These are phyloP conservation scores for Paramecium tetraurelia DNA, from an alignment of 73 alveolate species.

Conservation along the genomic window DNA sequence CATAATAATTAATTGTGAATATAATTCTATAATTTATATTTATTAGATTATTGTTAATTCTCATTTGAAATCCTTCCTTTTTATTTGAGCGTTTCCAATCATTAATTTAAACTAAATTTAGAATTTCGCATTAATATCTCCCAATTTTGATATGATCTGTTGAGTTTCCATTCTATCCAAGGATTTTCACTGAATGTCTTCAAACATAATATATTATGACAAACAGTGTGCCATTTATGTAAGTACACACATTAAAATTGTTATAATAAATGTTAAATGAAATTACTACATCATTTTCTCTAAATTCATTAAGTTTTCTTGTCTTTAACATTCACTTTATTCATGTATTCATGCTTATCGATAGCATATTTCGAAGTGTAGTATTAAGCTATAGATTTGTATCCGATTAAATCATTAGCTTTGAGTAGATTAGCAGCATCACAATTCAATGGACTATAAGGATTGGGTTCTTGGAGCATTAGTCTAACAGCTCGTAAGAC, in stretches of 20 bases:
- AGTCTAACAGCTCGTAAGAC: conserved; percentile 88
- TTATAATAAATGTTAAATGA: not conserved
- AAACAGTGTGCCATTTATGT: not conserved
- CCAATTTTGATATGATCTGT: not conserved
- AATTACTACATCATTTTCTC: not conserved
- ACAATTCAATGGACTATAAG: conserved; percentile 96
- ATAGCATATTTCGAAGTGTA: conserved; percentile 80
- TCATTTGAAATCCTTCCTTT: not conserved
- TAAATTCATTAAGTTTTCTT: not conserved
- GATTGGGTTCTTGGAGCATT: conserved; percentile 92
- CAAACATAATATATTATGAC: no score
- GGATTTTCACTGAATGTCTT: not conserved
- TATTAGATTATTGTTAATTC: not conserved
- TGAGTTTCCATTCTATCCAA: not conserved
- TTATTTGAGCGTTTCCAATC: not conserved
- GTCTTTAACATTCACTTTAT: not conserved
- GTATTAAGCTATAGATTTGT: conserved; percentile 83
- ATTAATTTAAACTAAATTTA: not conserved
- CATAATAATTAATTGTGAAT: not conserved
- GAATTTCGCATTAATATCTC: not conserved
- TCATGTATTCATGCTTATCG: conserved; percentile 14
- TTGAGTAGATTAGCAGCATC: conserved; percentile 91
- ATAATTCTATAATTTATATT: not conserved
- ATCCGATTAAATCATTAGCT: conserved; percentile 83
- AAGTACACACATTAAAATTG: not conserved